Base-by-base conservation (phyloP, 495 filamentous ascomycete species). In the Cudoniella acicularis region DNA sequence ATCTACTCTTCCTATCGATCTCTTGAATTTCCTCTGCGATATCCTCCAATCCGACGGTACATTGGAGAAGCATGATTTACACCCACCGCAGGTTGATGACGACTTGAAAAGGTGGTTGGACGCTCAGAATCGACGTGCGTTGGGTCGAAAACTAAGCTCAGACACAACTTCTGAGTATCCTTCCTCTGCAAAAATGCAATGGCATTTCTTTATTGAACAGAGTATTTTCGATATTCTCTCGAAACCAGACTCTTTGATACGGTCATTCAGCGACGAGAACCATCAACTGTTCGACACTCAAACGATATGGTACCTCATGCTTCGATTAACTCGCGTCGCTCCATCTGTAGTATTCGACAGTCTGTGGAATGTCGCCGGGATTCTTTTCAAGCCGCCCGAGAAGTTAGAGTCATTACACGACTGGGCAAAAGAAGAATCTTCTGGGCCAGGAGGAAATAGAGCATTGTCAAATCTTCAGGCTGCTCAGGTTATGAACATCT, bases 181-280 rank as follows among this genome's bases (percentile, higher is more conserved):
- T 51, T 58, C 23, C 20, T 60, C 45, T 62, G 71, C 54, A 42
- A 70, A 72, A 42, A 71, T 51, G 3, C 18, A 75, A 61, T 79
- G 74, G 83, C 80, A 69, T 68, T 57, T 70, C 2, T 94, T 92
- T 67, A 74, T 86, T 41, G 83, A 88, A 21, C 88, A 93, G 61
- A 88, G 84, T 50, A 70, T 91, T 2, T 92, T 89, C 67, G 87
- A 87, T 61, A 80, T 88, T 3, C 70, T 95, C 26, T 86, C 87
- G 60, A 85, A 83, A 54, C 81, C 87, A 0, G 77, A 77, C 36
- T 79, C 86, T 8, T 73, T 89, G 22, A 61, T 91, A 18, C 72
- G 67, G 48, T 92, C 88, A 0, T 95, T 95, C 71, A 77, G 75
- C 18, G 70, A 73, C 47, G 67, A 74, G 0, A 72, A 74, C 2